A percentile compares a stretch with the other conserved stretches of the same genome.
phyloP scores from a whole-genome alignment of 768 basidiomycete species.

The Lactifluus piperatus region DNA sequence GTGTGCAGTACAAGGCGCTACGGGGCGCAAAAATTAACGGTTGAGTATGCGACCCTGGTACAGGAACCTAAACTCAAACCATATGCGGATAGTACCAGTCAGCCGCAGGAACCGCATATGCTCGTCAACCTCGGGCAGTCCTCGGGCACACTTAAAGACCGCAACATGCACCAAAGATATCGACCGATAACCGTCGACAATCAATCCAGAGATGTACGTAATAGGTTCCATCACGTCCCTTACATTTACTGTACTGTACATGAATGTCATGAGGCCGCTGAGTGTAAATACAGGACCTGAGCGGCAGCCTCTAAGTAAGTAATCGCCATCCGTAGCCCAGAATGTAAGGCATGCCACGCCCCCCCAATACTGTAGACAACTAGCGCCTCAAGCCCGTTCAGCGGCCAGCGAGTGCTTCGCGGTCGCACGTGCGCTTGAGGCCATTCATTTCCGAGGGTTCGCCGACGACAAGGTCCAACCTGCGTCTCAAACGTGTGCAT shows the following conservation, averaged over 20 bases:
- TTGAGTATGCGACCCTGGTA: conserved; percentile 49
- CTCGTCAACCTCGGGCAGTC: background rate
- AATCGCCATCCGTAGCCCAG: conserved; percentile 46
- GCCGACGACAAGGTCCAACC: conserved; percentile 27
- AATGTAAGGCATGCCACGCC: conserved; percentile 56
- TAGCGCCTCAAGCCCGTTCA: conserved; percentile 50
- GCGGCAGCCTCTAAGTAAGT: too few relatives aligned
- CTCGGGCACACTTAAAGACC: background rate
- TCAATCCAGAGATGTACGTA: conserved; percentile 55
- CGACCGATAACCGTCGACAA: conserved; percentile 52
- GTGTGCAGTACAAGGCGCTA: conserved; percentile 44
- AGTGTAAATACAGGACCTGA: too few relatives aligned
- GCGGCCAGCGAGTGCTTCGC: conserved; percentile 45
- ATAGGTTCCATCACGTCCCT: conserved; percentile 67
- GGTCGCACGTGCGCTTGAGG: conserved; percentile 48
- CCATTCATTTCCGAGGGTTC: conserved; percentile 43
- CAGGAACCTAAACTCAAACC: conserved; percentile 43
- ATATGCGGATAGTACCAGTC: background rate
- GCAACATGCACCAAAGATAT: conserved; percentile 38
- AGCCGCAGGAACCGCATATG: background rate
- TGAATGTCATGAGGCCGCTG: background rate
- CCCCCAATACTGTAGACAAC: conserved; percentile 59
- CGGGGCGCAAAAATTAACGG: conserved; percentile 37
- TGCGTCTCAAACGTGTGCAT: too few relatives aligned
- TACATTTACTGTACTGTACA: too few relatives aligned